A percentile compares a stretch with the other conserved stretches of the same genome.
phyloP scores from a whole-genome alignment of 2,329 filamentous ascomycete species.

The Pezicula radicicola region DNA sequence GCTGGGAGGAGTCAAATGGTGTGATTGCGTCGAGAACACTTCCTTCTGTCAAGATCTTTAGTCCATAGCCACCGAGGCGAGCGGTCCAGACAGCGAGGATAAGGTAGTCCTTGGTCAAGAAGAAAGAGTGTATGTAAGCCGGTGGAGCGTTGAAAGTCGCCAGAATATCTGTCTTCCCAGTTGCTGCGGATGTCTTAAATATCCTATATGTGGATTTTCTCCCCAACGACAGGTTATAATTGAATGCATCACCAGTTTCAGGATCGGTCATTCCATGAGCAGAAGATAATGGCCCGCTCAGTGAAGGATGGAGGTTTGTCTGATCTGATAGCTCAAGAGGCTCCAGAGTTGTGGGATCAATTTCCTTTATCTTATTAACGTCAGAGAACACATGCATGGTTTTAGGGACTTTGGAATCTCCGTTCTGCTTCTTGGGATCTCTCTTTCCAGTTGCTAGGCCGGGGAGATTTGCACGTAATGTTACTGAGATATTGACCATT shows the following conservation, averaged over 20 bases:
- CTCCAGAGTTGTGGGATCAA: constrained; percentile 71
- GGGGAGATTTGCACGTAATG: not conserved
- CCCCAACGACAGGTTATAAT: constrained; percentile 73
- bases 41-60: constrained; percentile 59
- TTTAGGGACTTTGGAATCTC: too few species aligned
- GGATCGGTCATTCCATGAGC: constrained; percentile 73
- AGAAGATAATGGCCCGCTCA: constrained; percentile 65
- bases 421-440: too few species aligned
- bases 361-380: constrained; percentile 49
- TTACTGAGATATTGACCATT: constrained; percentile 2
- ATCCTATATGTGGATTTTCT: constrained; percentile 59
- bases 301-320: constrained; percentile 58
- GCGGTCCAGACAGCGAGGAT: constrained; percentile 71
- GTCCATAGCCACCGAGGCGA: constrained; percentile 54
- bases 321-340: constrained; percentile 65
- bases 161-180: constrained; percentile 66
- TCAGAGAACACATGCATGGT: constrained; percentile 37
- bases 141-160: constrained; percentile 58
- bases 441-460: not conserved
- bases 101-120: constrained; percentile 68
- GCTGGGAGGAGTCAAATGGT: constrained; percentile 53
- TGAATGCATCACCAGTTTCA: constrained; percentile 71
- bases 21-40: constrained; percentile 69
- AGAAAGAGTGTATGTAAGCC: constrained; percentile 82
- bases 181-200: constrained; percentile 61